These are phyloP conservation scores for Calvatia gigantea DNA, from an alignment of 768 basidiomycete genomes.

Conservation along the genomic window DNA sequence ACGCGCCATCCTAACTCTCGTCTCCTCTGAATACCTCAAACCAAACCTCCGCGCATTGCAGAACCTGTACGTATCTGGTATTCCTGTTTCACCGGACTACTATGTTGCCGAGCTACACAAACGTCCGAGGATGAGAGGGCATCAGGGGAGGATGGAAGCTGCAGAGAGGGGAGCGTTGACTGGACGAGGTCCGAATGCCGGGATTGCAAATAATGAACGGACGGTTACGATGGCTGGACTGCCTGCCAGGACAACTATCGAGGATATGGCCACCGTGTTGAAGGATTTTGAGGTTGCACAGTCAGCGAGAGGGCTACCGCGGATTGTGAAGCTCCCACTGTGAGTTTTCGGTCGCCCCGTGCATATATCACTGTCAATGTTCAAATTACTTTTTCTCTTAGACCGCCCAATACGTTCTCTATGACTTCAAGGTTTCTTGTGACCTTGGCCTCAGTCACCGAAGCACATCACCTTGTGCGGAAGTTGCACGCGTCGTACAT, in stretches of 20 bases:
- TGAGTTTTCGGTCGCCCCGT: constrained; percentile 32
- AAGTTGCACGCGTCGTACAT: constrained; percentile 56
- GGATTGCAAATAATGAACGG: constrained; percentile 43
- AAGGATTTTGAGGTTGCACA: constrained; percentile 40
- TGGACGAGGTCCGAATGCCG: constrained; percentile 51
- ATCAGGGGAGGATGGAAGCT: constrained; percentile 26
- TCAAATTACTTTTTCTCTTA: constrained; percentile 14
- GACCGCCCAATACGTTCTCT: constrained; percentile 36
- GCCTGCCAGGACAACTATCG: constrained; percentile 41
- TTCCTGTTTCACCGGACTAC: constrained; percentile 10
- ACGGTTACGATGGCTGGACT: constrained; percentile 62
- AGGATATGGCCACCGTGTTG: constrained; percentile 37
- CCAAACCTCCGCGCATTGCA: constrained; percentile 40
- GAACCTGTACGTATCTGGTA: constrained; percentile 42
- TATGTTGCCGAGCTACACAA: background rate
- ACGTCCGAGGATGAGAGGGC: constrained; percentile 21
- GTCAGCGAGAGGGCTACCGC: constrained; percentile 33
- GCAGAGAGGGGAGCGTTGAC: constrained; percentile 19
- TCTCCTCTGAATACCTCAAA: constrained; percentile 39
- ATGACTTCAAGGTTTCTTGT: constrained; percentile 52
- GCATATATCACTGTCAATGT: background rate
- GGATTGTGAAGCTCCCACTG: constrained; percentile 48
- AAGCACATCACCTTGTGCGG: constrained; percentile 69
- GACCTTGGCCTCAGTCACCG: constrained; percentile 50
- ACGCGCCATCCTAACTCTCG: constrained; percentile 53